These are phyloP conservation scores for Pelargonium cotyledonis DNA, from an alignment of 441 rosid genomes.

Conservation along the genomic window DNA sequence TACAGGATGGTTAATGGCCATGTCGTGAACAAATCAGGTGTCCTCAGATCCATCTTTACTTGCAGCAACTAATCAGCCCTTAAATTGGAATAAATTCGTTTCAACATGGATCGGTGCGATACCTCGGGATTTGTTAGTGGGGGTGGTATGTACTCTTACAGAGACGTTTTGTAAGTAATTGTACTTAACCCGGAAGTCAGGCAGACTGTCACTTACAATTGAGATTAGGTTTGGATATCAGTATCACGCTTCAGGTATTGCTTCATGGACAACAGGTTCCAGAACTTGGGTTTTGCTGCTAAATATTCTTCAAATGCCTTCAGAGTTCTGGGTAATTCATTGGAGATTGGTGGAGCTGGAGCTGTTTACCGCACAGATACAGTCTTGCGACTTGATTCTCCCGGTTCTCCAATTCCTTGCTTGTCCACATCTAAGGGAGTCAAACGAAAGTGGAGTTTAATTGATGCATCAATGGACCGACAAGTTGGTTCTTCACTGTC, in stretches of 20 bases:
- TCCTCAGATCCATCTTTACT: slow-evolving; percentile 15
- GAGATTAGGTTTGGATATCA: slow-evolving; percentile 37
- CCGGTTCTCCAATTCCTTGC: slow-evolving; percentile 37
- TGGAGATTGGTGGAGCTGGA: slow-evolving; percentile 36
- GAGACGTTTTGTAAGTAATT: slow-evolving; percentile 41
- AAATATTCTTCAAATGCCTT: slow-evolving; percentile 46
- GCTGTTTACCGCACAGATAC: slow-evolving; percentile 44
- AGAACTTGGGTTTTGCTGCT: slow-evolving; percentile 39
- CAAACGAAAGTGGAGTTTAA: slow-evolving; percentile 69
- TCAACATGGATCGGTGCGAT: slow-evolving; percentile 75
- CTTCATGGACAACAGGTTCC: slow-evolving; percentile 55
- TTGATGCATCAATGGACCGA: slow-evolving; percentile 36
- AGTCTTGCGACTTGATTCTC: slow-evolving; percentile 67
- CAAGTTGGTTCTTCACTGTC: slow-evolving; percentile 63
- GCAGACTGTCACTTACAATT: slow-evolving; percentile 34
- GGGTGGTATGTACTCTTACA: slow-evolving; percentile 43
- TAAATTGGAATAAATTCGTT: slow-evolving; percentile 22
- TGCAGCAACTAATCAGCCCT: slow-evolving; percentile 20
- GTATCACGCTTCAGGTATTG: slow-evolving; percentile 24
- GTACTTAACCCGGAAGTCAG: slow-evolving; percentile 53
- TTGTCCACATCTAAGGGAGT: slow-evolving; percentile 43
- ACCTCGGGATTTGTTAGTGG: slow-evolving; percentile 96
- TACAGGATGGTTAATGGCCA: slow-evolving; percentile 46
- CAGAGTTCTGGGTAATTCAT: slow-evolving; percentile 42
- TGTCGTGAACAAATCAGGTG: slow-evolving; percentile 24